These are phyloP conservation scores for Fusarium sp. DNA, from an alignment of 2,329 filamentous ascomycete species.

Conservation along the genomic window DNA sequence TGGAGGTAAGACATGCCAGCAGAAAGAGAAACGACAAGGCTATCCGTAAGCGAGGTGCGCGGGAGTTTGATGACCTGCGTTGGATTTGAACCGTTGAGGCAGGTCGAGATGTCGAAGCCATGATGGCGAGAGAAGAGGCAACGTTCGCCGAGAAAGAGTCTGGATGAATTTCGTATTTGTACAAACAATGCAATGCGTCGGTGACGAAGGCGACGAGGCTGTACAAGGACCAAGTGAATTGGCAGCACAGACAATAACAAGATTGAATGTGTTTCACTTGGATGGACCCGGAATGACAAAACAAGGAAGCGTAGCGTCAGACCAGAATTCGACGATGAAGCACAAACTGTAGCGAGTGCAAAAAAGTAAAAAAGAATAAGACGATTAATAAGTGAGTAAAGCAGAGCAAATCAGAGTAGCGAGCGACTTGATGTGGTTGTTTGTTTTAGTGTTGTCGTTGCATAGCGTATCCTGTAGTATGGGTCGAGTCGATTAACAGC, in stretches of 20 bases:
- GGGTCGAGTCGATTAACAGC: neutral
- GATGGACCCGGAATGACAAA: conserved; percentile 33
- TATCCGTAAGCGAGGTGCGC: conserved; percentile 26
- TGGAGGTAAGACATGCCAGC: conserved; percentile 43
- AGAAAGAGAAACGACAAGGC: conserved; percentile 36
- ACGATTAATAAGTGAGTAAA: neutral
- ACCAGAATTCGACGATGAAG: conserved; percentile 20
- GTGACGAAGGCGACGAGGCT: conserved; percentile 4
- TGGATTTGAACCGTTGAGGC: conserved; percentile 12
- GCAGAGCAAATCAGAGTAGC: neutral
- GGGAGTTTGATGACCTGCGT: conserved; percentile 7
- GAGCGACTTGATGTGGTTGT: conserved; percentile 1
- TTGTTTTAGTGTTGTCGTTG: conserved; percentile 22
- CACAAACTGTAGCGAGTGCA: conserved; percentile 16
- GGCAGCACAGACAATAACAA: conserved; percentile 31
- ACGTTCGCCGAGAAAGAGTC: conserved; percentile 18
- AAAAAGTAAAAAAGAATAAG: neutral
- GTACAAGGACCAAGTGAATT: conserved; percentile 20
- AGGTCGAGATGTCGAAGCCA: conserved; percentile 29
- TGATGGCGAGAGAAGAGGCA: conserved; percentile 39
- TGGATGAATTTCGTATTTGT: neutral
- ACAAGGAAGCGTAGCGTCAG: conserved; percentile 25
- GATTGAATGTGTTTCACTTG: conserved; percentile 47
- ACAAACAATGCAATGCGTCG: neutral
- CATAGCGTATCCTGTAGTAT: conserved; percentile 18